Conservation (phyloP, 352 stramenopile genomes). For the Blastocystis sp. region DNA sequence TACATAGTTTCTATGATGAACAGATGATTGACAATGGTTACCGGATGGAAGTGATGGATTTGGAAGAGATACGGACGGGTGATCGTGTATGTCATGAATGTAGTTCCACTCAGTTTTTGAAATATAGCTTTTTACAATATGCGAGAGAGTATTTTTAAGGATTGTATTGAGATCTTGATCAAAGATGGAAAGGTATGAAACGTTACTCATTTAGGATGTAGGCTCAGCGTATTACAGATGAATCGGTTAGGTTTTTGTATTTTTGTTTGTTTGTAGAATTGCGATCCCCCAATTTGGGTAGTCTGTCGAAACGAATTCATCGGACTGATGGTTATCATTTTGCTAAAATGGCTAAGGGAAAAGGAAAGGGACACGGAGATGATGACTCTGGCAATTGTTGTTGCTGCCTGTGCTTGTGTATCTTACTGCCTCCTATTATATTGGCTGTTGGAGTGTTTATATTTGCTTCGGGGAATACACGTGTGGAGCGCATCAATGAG, state of each 20-base stretch:
- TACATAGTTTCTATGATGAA: background rate
- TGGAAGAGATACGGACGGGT: slow-evolving; percentile 31
- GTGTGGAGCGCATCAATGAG: slow-evolving; percentile 33
- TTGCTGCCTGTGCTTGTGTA: slow-evolving; percentile 20
- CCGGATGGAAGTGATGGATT: slow-evolving; percentile 57
- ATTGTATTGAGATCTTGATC: slow-evolving; percentile 26
- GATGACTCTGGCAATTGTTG: slow-evolving; percentile 32
- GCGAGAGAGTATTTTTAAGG: slow-evolving; percentile 22
- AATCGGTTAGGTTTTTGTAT: slow-evolving; percentile 54
- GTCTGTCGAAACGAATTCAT: background rate
- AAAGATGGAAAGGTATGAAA: slow-evolving; percentile 34
- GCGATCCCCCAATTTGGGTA: background rate
- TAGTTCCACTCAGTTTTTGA: background rate
- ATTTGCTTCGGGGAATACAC: slow-evolving; percentile 7
- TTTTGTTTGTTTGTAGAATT: background rate
- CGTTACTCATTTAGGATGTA: background rate
- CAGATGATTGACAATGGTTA: slow-evolving; percentile 55
- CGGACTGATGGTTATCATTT: background rate
- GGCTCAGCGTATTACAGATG: slow-evolving; percentile 26
- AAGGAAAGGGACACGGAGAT: slow-evolving; percentile 56
- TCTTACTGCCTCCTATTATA: slow-evolving; percentile 19
- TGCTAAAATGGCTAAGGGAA: slow-evolving; percentile 47
- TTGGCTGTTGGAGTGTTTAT: slow-evolving; percentile 14
- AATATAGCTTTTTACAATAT: slow-evolving; percentile 57
- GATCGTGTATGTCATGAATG: slow-evolving; percentile 36